A percentile compares a stretch with the other conserved stretches of the same genome.
Conservation (phyloP, 176 grass and related monocot genomes). For the Lolium perenne region DNA sequence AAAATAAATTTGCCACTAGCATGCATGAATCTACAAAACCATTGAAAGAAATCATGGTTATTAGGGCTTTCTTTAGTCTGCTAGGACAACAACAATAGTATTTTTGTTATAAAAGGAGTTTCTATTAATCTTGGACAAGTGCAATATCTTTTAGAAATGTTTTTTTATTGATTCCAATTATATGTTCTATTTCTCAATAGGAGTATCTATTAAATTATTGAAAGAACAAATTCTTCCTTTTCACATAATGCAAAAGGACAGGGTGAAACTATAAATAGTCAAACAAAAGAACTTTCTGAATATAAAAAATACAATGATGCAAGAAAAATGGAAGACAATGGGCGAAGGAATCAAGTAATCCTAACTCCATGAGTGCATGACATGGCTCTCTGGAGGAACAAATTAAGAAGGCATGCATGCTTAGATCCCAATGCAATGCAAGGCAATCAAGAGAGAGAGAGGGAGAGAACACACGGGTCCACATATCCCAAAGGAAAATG, state of each 20-base stretch:
- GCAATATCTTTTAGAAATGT: not conserved
- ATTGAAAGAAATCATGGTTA: not conserved
- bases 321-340: conserved; percentile 37
- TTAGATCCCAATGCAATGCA: conserved; percentile 53
- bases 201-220: no score
- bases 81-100: no score
- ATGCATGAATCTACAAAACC: not conserved
- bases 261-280: not conserved
- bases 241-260: not conserved
- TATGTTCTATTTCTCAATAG: not conserved
- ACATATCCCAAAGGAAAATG: conserved; percentile 60
- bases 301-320: conserved; percentile 21
- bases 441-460: conserved; percentile 33
- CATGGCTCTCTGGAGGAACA: conserved; percentile 32
- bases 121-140: not conserved
- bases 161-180: not conserved
- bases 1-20: not conserved
- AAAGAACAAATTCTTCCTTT: not conserved
- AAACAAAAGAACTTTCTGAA: conserved; percentile 8
- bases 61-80: not conserved
- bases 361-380: conserved; percentile 34
- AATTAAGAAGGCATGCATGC: conserved; percentile 53
- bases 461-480: not conserved
- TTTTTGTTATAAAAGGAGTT: no score
- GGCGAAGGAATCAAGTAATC: conserved; percentile 29